phyloP scores from a whole-genome alignment of 2,329 filamentous ascomycete species.

The Neonectria sp. region DNA sequence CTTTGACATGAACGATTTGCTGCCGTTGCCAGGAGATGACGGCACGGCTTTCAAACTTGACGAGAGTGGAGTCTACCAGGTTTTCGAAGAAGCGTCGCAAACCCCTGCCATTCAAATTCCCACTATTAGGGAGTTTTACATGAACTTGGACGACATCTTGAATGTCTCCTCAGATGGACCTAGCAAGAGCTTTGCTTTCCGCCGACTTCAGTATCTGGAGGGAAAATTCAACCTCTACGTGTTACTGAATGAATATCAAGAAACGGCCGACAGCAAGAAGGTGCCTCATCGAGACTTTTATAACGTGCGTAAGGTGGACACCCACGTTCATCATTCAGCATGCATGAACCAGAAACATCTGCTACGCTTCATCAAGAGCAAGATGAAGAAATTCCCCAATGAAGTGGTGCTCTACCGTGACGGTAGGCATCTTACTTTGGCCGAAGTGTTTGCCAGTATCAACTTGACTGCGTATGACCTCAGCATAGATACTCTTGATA shows the following conservation, averaged over 20 bases:
- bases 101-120: conserved; percentile 87
- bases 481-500: conserved; percentile 98
- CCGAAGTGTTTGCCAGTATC: conserved; percentile 97
- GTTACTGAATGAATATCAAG: conserved; percentile 96
- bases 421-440: conserved; percentile 90
- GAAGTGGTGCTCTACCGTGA: conserved; percentile 95
- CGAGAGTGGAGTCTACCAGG: conserved; percentile 89
- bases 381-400: conserved; percentile 98
- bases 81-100: conserved; percentile 78
- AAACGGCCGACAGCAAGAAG: conserved; percentile 97
- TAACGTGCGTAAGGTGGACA: conserved; percentile 98
- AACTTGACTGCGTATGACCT: conserved; percentile 97
- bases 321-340: conserved; percentile 98
- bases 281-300: conserved; percentile 99
- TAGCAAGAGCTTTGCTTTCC: conserved; percentile 96
- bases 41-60: conserved; percentile 86
- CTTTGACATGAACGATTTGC: conserved; percentile 84
- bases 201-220: conserved; percentile 94
- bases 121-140: conserved; percentile 94
- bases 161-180: conserved; percentile 95
- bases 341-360: conserved; percentile 99
- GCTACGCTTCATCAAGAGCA: conserved; percentile 98
- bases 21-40: conserved; percentile 80
- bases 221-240: conserved; percentile 97
- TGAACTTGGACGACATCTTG: conserved; percentile 90